These are phyloP conservation scores for Hypoxylon sp. DNA, from an alignment of 2,329 filamentous ascomycete species.

Conservation along the genomic window DNA sequence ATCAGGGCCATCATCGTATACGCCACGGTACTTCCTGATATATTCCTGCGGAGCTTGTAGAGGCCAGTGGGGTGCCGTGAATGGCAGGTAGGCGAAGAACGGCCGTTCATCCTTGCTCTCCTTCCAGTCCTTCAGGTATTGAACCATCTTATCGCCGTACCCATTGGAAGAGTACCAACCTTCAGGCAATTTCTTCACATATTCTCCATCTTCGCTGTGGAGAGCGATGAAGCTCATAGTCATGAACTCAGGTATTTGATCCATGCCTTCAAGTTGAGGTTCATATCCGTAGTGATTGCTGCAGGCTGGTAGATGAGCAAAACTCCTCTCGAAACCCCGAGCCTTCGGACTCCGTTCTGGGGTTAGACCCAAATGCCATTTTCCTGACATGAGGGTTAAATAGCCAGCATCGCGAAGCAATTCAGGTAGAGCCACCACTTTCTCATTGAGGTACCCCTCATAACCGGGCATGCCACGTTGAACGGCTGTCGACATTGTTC, in stretches of 20 bases:
- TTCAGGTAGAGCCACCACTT: conserved; percentile 71
- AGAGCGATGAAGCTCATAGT: conserved; percentile 59
- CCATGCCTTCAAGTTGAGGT: conserved; percentile 57
- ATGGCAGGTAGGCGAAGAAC: conserved; percentile 74
- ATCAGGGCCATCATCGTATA: conserved; percentile 74
- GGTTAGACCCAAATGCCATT: conserved; percentile 74
- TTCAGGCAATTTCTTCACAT: conserved; percentile 62
- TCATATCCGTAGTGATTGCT: conserved; percentile 70
- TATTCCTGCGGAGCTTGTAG: conserved; percentile 71
- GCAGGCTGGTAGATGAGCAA: conserved; percentile 73
- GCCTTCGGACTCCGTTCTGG: conserved; percentile 69
- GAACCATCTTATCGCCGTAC: conserved; percentile 67
- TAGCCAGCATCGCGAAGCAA: conserved; percentile 72
- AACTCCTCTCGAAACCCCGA: conserved; percentile 71
- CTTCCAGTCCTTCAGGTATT: conserved; percentile 66
- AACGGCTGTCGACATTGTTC: conserved; percentile 54
- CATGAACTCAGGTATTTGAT: conserved; percentile 60
- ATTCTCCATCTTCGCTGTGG: conserved; percentile 58
- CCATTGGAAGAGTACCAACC: conserved; percentile 69
- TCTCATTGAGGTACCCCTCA: conserved; percentile 74
- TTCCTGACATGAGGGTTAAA: conserved; percentile 72
- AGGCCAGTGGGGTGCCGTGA: conserved; percentile 76
- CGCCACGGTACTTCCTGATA: conserved; percentile 69
- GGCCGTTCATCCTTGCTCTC: conserved; percentile 57
- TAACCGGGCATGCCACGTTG: conserved; percentile 73